Conservation (phyloP, 129 eudicot species). For the Solidago caesia region DNA sequence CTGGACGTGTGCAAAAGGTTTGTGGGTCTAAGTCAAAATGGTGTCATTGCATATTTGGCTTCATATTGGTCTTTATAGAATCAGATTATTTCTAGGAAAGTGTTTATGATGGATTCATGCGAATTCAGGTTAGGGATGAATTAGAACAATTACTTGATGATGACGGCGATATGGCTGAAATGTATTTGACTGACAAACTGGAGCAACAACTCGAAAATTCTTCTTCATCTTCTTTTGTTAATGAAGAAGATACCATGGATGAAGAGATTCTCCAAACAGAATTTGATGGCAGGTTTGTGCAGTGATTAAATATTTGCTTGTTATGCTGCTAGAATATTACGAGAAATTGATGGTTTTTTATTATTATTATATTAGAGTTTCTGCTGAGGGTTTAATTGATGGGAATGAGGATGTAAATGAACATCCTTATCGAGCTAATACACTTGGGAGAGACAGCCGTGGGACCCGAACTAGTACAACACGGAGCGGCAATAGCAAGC, state of each 20-base stretch:
- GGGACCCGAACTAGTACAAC: slow-evolving; percentile 40
- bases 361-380: slow-evolving; percentile 9
- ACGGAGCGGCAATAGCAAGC: slow-evolving; percentile 36
- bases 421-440: slow-evolving; percentile 21
- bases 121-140: slow-evolving; percentile 58
- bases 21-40: slow-evolving; percentile 1
- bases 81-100: background rate
- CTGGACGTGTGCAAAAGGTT: slow-evolving; percentile 75
- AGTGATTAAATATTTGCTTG: background rate
- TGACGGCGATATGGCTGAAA: slow-evolving; percentile 67
- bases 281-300: slow-evolving; percentile 28
- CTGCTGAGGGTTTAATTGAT: slow-evolving; percentile 13
- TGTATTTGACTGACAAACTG: slow-evolving; percentile 58
- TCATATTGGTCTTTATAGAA: background rate
- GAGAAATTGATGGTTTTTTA: background rate
- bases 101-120: background rate
- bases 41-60: too few relatives aligned
- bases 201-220: slow-evolving; percentile 39
- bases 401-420: slow-evolving; percentile 15
- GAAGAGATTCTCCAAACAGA: slow-evolving; percentile 38
- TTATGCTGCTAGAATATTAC: background rate
- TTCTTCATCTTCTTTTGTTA: slow-evolving; percentile 34
- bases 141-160: slow-evolving; percentile 65
- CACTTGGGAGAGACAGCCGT: slow-evolving; percentile 36
- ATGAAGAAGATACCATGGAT: slow-evolving; percentile 34